These are phyloP conservation scores for Cyberlindnera petersonii DNA, from an alignment of 805 yeast genomes.

Conservation along the genomic window DNA sequence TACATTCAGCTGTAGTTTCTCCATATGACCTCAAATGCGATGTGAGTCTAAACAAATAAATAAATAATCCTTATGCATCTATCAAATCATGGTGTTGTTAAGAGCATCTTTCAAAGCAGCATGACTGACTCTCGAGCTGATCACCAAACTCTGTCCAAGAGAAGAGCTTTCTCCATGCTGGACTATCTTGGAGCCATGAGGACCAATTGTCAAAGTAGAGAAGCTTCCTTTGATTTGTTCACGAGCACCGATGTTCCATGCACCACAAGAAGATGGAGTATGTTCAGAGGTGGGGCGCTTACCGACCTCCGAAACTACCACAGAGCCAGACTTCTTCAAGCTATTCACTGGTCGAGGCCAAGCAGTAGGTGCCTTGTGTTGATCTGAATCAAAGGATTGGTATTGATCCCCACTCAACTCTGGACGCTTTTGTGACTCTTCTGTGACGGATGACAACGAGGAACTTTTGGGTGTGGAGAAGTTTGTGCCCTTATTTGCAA, in stretches of 20 bases:
- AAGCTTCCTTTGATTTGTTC: constrained; percentile 22
- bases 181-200: constrained; percentile 25
- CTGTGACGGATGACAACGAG: not conserved
- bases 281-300: not conserved
- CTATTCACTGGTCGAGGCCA: constrained; percentile 7
- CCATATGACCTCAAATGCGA: no score
- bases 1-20: not conserved
- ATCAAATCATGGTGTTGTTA: constrained; percentile 9
- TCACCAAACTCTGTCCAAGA: constrained; percentile 19
- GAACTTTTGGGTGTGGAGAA: not conserved
- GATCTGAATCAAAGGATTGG: constrained; percentile 5
- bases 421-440: constrained; percentile 1
- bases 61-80: no score
- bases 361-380: not conserved
- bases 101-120: constrained; percentile 27
- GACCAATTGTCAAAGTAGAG: constrained; percentile 28
- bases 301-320: constrained; percentile 8
- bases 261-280: constrained; percentile 1
- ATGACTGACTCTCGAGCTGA: constrained; percentile 26
- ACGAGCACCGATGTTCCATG: constrained; percentile 5
- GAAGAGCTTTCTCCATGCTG: constrained; percentile 27
- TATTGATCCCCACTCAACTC: not conserved
- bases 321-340: not conserved
- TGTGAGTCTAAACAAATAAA: no score
- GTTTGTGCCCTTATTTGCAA: no score